Conservation (phyloP, 345 rosid species). For the Hibiscus trionum region DNA sequence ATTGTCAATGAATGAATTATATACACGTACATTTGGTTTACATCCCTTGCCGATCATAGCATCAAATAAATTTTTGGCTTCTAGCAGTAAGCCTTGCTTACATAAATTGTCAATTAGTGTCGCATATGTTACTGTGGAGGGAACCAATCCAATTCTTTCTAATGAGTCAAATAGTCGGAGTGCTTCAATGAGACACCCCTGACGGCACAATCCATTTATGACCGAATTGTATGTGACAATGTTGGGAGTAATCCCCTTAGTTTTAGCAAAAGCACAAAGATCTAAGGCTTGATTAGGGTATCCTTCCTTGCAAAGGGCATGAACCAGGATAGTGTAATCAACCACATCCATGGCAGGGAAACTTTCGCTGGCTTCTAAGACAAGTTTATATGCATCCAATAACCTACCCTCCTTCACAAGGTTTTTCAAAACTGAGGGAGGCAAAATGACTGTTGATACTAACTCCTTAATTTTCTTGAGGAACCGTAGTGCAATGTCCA, state of each 20-base stretch:
- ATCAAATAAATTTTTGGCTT: slow-evolving; percentile 56
- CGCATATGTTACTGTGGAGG: slow-evolving; percentile 56
- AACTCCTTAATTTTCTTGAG: slow-evolving; percentile 29
- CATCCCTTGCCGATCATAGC: slow-evolving; percentile 45
- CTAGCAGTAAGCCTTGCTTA: slow-evolving; percentile 55
- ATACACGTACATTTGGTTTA: slow-evolving; percentile 37
- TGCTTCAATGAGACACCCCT: slow-evolving; percentile 83
- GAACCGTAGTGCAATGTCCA: slow-evolving; percentile 25
- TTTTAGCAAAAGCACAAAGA: slow-evolving; percentile 49
- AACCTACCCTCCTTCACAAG: slow-evolving; percentile 44
- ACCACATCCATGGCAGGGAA: slow-evolving; percentile 48
- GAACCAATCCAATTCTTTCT: slow-evolving; percentile 46
- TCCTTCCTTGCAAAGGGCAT: slow-evolving; percentile 73
- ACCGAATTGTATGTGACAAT: slow-evolving; percentile 63
- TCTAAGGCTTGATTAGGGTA: slow-evolving; percentile 49
- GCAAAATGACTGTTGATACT: slow-evolving; percentile 21
- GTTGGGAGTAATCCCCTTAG: slow-evolving; percentile 43
- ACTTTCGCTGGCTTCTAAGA: slow-evolving; percentile 32
- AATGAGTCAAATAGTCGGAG: slow-evolving; percentile 76
- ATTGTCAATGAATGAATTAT: slow-evolving; percentile 58
- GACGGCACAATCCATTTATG: slow-evolving; percentile 60
- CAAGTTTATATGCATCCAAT: slow-evolving; percentile 55
- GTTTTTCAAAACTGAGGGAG: slow-evolving; percentile 33
- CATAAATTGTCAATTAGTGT: slow-evolving; percentile 60
- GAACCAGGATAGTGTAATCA: slow-evolving; percentile 49